Evolutionary conservation across 192 early-diverging fungal genomes (phyloP).

Genomic region (Umbelopsis sp.): DNA sequence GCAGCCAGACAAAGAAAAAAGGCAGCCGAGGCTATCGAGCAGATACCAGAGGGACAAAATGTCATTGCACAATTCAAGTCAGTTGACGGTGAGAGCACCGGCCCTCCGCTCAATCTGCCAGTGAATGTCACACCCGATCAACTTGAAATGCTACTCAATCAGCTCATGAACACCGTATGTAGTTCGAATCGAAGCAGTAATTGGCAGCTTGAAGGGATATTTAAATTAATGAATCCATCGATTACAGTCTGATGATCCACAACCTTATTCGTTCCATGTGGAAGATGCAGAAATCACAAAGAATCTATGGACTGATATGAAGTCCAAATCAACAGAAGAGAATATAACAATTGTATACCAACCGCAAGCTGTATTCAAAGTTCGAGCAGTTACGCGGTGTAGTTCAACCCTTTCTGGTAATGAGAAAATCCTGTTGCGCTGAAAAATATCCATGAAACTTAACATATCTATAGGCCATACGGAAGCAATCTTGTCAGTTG

Average conservation of each 20-base stretch:
- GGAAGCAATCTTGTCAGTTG: constrained; percentile 88
- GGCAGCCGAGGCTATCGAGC: constrained; percentile 24
- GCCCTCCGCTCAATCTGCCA: constrained; percentile 89
- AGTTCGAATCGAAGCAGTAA: not conserved
- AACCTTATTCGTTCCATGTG: constrained; percentile 94
- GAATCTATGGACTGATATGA: constrained; percentile 74
- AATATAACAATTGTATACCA: constrained; percentile 89
- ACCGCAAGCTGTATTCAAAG: constrained; percentile 95
- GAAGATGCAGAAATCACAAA: constrained; percentile 81
- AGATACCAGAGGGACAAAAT: constrained; percentile 50
- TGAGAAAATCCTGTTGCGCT: not conserved
- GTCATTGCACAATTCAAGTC: constrained; percentile 84
- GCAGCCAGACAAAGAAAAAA: constrained; percentile 30
- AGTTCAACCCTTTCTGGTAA: constrained; percentile 79
- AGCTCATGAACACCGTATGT: constrained; percentile 79
- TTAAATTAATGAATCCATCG: not conserved
- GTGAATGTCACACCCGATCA: constrained; percentile 83
- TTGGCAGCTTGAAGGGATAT: not conserved
- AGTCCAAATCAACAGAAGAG: constrained; percentile 85
- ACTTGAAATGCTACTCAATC: constrained; percentile 86
- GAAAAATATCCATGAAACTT: too few species aligned
- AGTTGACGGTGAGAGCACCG: constrained; percentile 74
- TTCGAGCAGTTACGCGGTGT: constrained; percentile 92
- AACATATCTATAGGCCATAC: constrained; percentile 70
- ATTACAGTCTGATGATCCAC: constrained; percentile 74